Percentiles rank a stretch among this genome's conserved stretches.
Conservation (phyloP, 257 asterid species). For the Ilex asprella region DNA sequence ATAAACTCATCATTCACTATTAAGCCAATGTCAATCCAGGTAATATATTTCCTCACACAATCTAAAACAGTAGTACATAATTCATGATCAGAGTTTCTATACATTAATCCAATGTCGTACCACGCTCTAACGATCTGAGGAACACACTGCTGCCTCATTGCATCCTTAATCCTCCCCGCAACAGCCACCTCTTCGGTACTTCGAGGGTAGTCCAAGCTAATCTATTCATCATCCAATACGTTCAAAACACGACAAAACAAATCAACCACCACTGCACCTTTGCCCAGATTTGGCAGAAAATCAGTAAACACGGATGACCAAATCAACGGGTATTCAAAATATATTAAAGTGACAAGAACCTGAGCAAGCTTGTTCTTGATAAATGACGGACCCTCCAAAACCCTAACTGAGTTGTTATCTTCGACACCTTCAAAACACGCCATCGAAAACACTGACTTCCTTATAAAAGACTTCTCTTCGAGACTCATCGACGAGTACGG, state of each 20-base stretch:
- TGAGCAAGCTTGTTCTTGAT: slow-evolving; percentile 92
- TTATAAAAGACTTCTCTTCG: slow-evolving; percentile 66
- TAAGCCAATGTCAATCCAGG: slow-evolving; percentile 94
- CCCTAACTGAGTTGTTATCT: slow-evolving; percentile 36
- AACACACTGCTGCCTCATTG: slow-evolving; percentile 90
- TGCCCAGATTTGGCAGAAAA: slow-evolving; percentile 60
- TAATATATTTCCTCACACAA: slow-evolving; percentile 61
- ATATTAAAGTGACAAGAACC: slow-evolving; percentile 70
- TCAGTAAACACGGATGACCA: slow-evolving; percentile 91
- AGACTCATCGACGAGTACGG: slow-evolving; percentile 57
- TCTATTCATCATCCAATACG: slow-evolving; percentile 75
- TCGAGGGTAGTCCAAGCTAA: slow-evolving; percentile 78
- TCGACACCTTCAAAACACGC: slow-evolving; percentile 52
- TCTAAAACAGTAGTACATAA: slow-evolving; percentile 69
- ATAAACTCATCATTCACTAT: slow-evolving; percentile 64
- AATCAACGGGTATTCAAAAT: slow-evolving; percentile 67
- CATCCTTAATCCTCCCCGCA: slow-evolving; percentile 75
- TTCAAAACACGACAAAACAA: slow-evolving; percentile 88
- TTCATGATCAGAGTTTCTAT: slow-evolving; percentile 61
- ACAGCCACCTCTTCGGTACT: slow-evolving; percentile 54
- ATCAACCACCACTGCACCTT: slow-evolving; percentile 70
- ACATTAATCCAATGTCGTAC: slow-evolving; percentile 57
- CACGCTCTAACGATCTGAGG: slow-evolving; percentile 75
- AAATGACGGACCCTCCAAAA: slow-evolving; percentile 74
- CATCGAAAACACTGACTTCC: slow-evolving; percentile 71